Evolutionary conservation across 495 filamentous ascomycete genomes (phyloP), one percentile per base, ranked within the genome.

Genomic region (Bacidia gigantensis): DNA sequence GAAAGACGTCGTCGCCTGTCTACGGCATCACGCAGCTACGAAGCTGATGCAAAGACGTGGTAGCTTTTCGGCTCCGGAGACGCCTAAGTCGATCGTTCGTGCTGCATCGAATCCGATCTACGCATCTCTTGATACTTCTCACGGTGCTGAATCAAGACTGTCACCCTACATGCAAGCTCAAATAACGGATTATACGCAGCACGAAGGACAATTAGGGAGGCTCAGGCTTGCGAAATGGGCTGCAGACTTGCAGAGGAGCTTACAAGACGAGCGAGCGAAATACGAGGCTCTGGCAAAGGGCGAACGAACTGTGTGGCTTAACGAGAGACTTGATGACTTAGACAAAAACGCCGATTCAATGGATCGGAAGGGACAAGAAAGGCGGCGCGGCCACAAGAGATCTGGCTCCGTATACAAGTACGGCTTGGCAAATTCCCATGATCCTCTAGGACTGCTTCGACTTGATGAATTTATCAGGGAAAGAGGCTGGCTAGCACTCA

Each of bases 161-260:
- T 72, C 76, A 0, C 78, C 75, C 17, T 83, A 86, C 58, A 74
- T 84, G 2, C 72, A 94, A 49, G 80, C 87, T 11, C 72, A 81
- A 42, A 72, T 90, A 50, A 69, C 81, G 26, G 81, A 86, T 54
- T 79, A 86, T 60, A 81, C 80, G 2, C 79, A 83, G 48, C 72
- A 77, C 25, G 81, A 92, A 64, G 81, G 89, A 56, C 73, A 71
- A 11, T 67, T 86, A n/a, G 83, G 86, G 2, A 86, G 87, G 59
- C 75, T 95, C 22, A 76, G 84, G 18, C 72, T 96, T 11, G 84
- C 83, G 5, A 86, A 89, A 60, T 98, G 92, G 92, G 90, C 90
- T 10, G 75, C 80, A 1, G 87, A 95, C 60, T 74, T 98, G 0
- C 89, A 96, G 61, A 81, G 78, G 45, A 89, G 84, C 57, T 68